Evolutionary conservation across 345 rosid genomes (phyloP), one percentile per base, ranked within the genome.

Genomic region (Gossypium thurberi): DNA sequence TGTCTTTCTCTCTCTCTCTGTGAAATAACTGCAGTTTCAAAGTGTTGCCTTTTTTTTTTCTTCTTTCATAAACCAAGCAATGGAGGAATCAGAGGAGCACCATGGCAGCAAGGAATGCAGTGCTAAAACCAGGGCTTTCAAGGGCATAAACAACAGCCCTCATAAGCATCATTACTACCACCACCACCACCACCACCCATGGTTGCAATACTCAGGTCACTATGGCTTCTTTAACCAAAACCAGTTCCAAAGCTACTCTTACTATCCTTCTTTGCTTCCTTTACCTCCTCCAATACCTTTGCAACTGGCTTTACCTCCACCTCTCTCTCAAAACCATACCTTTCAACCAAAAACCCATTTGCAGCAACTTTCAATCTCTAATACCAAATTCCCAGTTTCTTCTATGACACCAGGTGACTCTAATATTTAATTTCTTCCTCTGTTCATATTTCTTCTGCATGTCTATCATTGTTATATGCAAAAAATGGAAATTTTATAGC

Each of bases 51-150:
- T 73, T 28, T 44, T 69, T 71, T 40, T 69, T 60, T 33, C 37
- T 33, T 33, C 37, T 33, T 26, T 65, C 74, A 73, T 76, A 15
- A 68, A 48, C 11, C 65, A 61, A 57, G 71, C 17, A 50, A 91
- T 91, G 97, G 98, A 94, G 79, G 91, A 88, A 53, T 80, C 90
- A 14, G 80, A 83, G 63, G 80, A 84, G 71, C 66, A 85, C 68
- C 79, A 79, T 82, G 83, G 79, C 33, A 74, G 28, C 76, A 79
- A 82, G 59, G 83, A 81, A 84, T 82, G 86, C 82, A 79, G 66
- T 66, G 63, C 79, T 46, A 82, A 81, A 77, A 72, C 85, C 74
- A 75, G 68, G 77, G 75, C 81, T 80, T 69, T 87, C 72, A 75
- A 83, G 56, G 81, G 82, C 75, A 82, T 80, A 56, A 73, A 79